Evolutionary conservation across 1,139 yeast genomes (phyloP), one percentile per base, ranked within the genome.

Genomic region (Lodderomyces theae): DNA sequence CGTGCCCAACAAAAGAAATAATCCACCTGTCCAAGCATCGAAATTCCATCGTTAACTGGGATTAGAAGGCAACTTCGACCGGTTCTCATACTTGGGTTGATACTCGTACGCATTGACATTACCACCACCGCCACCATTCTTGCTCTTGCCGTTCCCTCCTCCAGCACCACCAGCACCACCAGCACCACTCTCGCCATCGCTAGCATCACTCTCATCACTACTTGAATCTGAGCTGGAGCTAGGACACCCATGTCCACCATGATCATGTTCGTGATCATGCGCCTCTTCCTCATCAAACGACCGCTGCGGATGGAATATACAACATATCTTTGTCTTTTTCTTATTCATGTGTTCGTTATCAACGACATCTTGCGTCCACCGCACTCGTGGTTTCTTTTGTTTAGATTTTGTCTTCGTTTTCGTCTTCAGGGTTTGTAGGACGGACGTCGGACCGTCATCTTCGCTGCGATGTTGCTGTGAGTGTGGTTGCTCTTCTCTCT

Each of bases 321-420:
- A 90, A 58, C 98, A 92, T n/a, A 90, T 83, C 61, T 90, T 92
- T 15, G 95, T 79, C 60, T 88, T 89, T 66, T 90, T 90, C 66
- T 79, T 86, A 55, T 83, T 77, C 85, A 92, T 71, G 57, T 85
- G 67, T 61, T 90, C 98, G 57, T 90, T 90, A 61, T 90, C 97
- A 5, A 90, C 72, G 4, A 88, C 92, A 38, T 82, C 95, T 34
- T 84, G 86, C 4, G 81, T 73, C 96, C 97, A 90, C 43, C 82
- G 70, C 0, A 90, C 96, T 34, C 73, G 72, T 3, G 80, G 73
- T 41, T 61, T 58, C 29, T 58, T 50, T 42, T 55, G 58, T 40
- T 59, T 50, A 40, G 52, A 57, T 39, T 57, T 55, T 25, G 40
- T 43, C 24, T 35, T 30, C 5, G 30, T 19, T 37, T 5, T 30